phyloP scores from a whole-genome alignment of 768 basidiomycete species.

The Rhodosporidiobolus sp. region DNA sequence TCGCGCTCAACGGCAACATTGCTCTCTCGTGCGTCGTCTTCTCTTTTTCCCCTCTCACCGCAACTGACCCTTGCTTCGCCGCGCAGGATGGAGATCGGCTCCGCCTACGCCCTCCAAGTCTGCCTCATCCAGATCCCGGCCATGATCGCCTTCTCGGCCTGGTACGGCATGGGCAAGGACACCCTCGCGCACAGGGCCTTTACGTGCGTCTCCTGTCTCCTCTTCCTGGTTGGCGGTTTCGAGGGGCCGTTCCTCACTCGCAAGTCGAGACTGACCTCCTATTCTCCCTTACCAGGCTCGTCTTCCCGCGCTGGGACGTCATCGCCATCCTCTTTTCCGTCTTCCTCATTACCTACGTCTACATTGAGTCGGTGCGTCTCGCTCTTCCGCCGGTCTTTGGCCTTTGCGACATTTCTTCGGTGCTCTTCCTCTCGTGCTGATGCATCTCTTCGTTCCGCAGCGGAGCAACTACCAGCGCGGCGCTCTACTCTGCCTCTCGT shows the following conservation, averaged over 20 bases:
- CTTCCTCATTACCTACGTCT: slow-evolving; percentile 97
- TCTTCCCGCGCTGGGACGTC: slow-evolving; percentile 98
- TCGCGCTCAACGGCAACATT: slow-evolving; percentile 94
- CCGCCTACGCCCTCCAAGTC: slow-evolving; percentile 96
- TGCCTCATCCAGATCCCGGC: slow-evolving; percentile 96
- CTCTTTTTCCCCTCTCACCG: not conserved
- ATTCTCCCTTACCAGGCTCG: slow-evolving; percentile 59
- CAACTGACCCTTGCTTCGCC: too few species aligned
- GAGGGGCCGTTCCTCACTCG: too few species aligned
- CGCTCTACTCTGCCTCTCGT: slow-evolving; percentile 92
- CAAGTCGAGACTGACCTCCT: not conserved
- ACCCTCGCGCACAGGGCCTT: slow-evolving; percentile 81
- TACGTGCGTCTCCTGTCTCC: slow-evolving; percentile 62
- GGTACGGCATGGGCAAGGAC: slow-evolving; percentile 82
- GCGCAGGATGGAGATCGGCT: slow-evolving; percentile 95
- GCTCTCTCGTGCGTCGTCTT: slow-evolving; percentile 70
- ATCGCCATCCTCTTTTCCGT: slow-evolving; percentile 90
- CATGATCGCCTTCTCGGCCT: slow-evolving; percentile 98
- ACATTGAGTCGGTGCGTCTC: slow-evolving; percentile 63
- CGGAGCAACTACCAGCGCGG: slow-evolving; percentile 84
- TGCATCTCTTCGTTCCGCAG: not conserved
- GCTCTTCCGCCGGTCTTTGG: too few species aligned
- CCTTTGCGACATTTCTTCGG: too few species aligned
- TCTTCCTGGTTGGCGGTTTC: too few species aligned
- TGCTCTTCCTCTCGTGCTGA: not conserved